A percentile compares a stretch with the other conserved stretches of the same genome.
Conservation (phyloP, 2,329 filamentous ascomycete species). For the Aspergillus candidus region DNA sequence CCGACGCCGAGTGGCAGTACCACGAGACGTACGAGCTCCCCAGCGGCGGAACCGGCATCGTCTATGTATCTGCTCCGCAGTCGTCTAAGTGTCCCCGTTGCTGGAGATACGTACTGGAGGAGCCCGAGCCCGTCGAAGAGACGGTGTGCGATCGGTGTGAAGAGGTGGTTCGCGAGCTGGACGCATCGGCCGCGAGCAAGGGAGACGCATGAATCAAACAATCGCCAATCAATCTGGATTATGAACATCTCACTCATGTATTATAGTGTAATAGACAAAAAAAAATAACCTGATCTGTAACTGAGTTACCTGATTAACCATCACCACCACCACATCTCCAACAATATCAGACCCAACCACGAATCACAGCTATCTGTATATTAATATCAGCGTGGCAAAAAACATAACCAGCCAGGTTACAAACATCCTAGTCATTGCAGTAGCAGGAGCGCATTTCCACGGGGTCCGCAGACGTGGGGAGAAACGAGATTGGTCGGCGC, state of each 20-base stretch:
- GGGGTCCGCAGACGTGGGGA: too few relatives aligned
- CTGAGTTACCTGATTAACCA: too few relatives aligned
- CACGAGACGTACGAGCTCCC: constrained; percentile 36
- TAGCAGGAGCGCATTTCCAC: too few relatives aligned
- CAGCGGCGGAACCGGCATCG: constrained; percentile 27
- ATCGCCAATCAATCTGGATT: background rate
- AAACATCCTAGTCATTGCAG: too few relatives aligned
- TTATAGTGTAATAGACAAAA: too few relatives aligned
- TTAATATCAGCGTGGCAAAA: too few relatives aligned
- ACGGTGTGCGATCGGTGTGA: constrained; percentile 68
- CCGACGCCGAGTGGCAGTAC: constrained; percentile 38
- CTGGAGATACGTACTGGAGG: constrained; percentile 73
- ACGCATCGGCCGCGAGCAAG: constrained; percentile 7
- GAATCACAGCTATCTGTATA: too few relatives aligned
- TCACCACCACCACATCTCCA: too few relatives aligned
- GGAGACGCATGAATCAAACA: constrained; percentile 3
- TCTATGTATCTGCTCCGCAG: constrained; percentile 43
- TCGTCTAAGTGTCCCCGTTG: constrained; percentile 75
- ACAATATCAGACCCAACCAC: too few relatives aligned
- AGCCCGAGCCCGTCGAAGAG: constrained; percentile 45
- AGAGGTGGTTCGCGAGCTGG: constrained; percentile 50
- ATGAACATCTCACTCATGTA: background rate
- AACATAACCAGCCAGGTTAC: too few relatives aligned
- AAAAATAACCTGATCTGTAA: too few relatives aligned
- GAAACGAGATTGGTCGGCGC: constrained; percentile 4